These are phyloP conservation scores for Puccinellia tenuiflora DNA, from an alignment of 176 grass and related monocot species.

Conservation along the genomic window DNA sequence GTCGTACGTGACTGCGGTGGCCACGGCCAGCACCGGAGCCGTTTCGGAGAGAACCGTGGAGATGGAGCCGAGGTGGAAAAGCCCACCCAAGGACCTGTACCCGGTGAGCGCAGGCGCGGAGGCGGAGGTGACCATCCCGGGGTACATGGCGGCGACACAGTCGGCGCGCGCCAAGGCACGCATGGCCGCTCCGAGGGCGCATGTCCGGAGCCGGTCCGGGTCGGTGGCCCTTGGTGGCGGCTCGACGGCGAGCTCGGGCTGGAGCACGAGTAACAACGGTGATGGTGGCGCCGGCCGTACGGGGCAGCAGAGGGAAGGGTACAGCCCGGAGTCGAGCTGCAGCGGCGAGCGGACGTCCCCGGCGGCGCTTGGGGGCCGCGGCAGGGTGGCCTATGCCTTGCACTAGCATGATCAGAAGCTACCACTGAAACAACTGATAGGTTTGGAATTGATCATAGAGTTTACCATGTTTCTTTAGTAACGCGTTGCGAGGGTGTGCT, in stretches of 20 bases:
- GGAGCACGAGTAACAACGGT: slow-evolving; percentile 29
- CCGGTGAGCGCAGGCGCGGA: slow-evolving; percentile 11
- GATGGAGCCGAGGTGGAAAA: slow-evolving; percentile 41
- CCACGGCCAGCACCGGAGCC: slow-evolving; percentile 23
- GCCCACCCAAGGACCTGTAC: slow-evolving; percentile 19
- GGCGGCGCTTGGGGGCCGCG: background rate
- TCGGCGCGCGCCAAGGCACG: slow-evolving; percentile 71
- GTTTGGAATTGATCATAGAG: too few species aligned
- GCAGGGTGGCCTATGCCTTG: slow-evolving; percentile 36
- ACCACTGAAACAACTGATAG: background rate
- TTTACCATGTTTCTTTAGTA: background rate
- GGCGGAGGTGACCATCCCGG: slow-evolving; percentile 29
- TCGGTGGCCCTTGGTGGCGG: background rate
- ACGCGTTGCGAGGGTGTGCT: background rate
- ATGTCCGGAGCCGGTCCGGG: slow-evolving; percentile 5
- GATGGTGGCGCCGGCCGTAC: background rate
- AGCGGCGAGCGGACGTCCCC: slow-evolving; percentile 25
- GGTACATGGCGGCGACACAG: slow-evolving; percentile 85
- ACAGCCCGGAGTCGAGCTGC: slow-evolving; percentile 63
- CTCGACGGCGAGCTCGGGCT: slow-evolving; percentile 42
- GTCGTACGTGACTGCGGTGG: slow-evolving; percentile 22
- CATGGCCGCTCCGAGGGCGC: background rate
- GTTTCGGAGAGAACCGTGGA: slow-evolving; percentile 80
- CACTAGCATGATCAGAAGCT: background rate
- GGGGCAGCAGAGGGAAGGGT: slow-evolving; percentile 18